phyloP scores from a whole-genome alignment of 805 yeast genomes.

The Nakazawaea peltata region DNA sequence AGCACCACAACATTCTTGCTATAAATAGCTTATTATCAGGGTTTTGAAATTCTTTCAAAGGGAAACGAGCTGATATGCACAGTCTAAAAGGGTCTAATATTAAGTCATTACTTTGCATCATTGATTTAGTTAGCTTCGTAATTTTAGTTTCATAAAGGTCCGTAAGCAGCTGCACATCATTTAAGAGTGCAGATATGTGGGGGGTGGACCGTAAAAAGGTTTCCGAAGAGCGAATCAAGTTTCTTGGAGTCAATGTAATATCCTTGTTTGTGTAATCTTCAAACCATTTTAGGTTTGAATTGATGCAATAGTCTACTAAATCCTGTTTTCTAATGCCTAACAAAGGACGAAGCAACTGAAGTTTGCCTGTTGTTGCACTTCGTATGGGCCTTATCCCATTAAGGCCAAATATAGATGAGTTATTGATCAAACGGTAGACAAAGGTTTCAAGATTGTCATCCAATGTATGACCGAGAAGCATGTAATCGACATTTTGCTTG shows the following conservation, averaged over 20 bases:
- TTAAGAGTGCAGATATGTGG: no score
- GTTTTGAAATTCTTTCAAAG: background rate
- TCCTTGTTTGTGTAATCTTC: constrained; percentile 63
- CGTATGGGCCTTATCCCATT: constrained; percentile 34
- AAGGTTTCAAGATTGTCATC: constrained; percentile 73
- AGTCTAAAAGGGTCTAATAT: no score
- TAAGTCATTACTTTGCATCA: no score
- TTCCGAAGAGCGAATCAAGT: no score
- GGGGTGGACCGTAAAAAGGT: no score
- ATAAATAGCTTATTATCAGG: constrained; percentile 14
- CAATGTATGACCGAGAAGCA: constrained; percentile 59
- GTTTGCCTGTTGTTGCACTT: no score
- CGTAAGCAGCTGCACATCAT: no score
- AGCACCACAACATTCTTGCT: constrained; percentile 19
- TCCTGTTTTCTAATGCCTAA: constrained; percentile 34
- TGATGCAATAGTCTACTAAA: constrained; percentile 36
- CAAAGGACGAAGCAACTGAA: constrained; percentile 42
- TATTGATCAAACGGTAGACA: constrained; percentile 39
- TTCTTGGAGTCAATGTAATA: constrained; percentile 46
- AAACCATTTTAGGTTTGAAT: constrained; percentile 44
- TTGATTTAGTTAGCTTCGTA: no score
- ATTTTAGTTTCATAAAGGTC: no score
- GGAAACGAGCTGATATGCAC: no score
- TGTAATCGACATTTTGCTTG: constrained; percentile 19
- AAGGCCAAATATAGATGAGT: constrained; percentile 49